phyloP scores from a whole-genome alignment of 2,329 filamentous ascomycete species.

The Clonostachys sp. region DNA sequence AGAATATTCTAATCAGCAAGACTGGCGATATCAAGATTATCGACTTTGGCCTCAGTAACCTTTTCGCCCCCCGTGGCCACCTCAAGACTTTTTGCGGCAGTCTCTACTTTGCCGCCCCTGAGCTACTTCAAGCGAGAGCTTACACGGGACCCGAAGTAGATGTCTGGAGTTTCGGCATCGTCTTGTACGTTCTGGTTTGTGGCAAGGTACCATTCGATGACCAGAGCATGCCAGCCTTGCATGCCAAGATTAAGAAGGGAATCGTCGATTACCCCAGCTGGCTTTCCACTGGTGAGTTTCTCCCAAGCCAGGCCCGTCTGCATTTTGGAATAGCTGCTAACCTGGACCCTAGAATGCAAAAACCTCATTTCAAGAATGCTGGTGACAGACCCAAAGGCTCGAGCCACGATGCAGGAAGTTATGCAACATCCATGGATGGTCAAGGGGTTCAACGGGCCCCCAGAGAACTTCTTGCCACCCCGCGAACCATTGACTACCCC shows the following conservation, averaged over 20 bases:
- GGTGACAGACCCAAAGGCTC: slow-evolving; percentile 84
- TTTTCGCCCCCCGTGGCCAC: slow-evolving; percentile 80
- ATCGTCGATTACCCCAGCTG: slow-evolving; percentile 93
- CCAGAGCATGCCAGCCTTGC: slow-evolving; percentile 96
- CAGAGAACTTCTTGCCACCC: slow-evolving; percentile 81
- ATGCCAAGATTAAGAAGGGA: slow-evolving; percentile 98
- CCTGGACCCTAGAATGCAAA: slow-evolving; percentile 68
- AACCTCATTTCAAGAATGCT: slow-evolving; percentile 92
- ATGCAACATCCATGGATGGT: slow-evolving; percentile 95
- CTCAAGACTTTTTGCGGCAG: slow-evolving; percentile 97
- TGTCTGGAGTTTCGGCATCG: slow-evolving; percentile 98
- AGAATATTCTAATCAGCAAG: slow-evolving; percentile 99
- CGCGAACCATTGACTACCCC: slow-evolving; percentile 84
- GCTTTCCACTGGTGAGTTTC: slow-evolving; percentile 70
- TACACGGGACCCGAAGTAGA: slow-evolving; percentile 97
- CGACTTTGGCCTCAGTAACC: slow-evolving; percentile 94
- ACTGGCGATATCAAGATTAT: slow-evolving; percentile 99
- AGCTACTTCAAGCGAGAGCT: slow-evolving; percentile 86
- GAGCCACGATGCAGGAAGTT: slow-evolving; percentile 85
- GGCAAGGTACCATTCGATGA: slow-evolving; percentile 98
- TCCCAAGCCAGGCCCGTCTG: neutral
- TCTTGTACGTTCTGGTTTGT: slow-evolving; percentile 93
- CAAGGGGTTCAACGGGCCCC: slow-evolving; percentile 81
- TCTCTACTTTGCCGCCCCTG: slow-evolving; percentile 94
- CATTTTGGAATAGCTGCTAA: slow-evolving; percentile 23